These are phyloP conservation scores for Fusarium tjaetaba DNA, from an alignment of 2,329 filamentous ascomycete genomes.

Conservation along the genomic window DNA sequence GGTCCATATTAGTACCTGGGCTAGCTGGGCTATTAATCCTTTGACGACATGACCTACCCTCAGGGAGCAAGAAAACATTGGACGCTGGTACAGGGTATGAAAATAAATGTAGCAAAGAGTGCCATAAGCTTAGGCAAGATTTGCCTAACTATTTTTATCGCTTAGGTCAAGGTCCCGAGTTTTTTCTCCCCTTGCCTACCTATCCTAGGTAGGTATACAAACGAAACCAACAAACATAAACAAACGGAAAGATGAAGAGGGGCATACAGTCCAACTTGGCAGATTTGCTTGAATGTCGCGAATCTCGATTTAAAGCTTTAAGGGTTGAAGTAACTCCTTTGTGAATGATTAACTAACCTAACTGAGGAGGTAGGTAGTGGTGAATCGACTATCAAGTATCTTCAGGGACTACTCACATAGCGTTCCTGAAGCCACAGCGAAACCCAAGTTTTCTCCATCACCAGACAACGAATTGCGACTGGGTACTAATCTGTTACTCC, in stretches of 20 bases:
- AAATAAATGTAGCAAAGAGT: too few relatives aligned
- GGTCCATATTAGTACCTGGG: background rate
- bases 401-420: background rate
- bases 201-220: background rate
- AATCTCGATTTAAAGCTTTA: background rate
- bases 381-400: background rate
- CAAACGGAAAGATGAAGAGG: background rate
- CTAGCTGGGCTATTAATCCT: background rate
- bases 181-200: too few relatives aligned
- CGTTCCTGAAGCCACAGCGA: background rate
- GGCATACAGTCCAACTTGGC: background rate
- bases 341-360: too few relatives aligned
- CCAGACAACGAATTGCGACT: background rate
- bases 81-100: too few relatives aligned
- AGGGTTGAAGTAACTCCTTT: background rate
- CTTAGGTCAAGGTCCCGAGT: too few relatives aligned
- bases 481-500: background rate
- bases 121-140: too few relatives aligned
- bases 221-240: slow-evolving; percentile 20
- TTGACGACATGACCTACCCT: slow-evolving; percentile 1
- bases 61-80: too few relatives aligned
- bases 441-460: background rate
- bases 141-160: too few relatives aligned
- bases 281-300: background rate
- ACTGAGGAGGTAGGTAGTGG: background rate